Conservation (phyloP, 2,329 filamentous ascomycete genomes). For the Huntiella decipiens region DNA sequence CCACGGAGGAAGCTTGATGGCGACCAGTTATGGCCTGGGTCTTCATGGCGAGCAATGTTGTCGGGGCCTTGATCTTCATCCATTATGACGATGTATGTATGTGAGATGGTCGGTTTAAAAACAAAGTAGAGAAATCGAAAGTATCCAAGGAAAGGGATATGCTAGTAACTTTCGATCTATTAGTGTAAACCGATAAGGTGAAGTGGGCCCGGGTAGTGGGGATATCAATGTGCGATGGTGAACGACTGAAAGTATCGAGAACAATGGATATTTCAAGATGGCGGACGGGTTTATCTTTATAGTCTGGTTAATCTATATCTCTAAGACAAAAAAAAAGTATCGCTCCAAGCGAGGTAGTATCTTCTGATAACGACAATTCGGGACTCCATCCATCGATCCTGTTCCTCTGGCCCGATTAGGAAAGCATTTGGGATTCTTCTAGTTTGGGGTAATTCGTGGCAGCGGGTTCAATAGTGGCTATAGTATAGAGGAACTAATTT, state of each 20-base stretch:
- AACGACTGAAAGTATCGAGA: neutral
- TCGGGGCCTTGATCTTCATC: slow-evolving; percentile 37
- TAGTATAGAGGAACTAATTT: too few relatives aligned
- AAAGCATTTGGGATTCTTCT: too few relatives aligned
- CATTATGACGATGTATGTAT: slow-evolving; percentile 20
- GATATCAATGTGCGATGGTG: neutral
- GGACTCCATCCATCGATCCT: too few relatives aligned
- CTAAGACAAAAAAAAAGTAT: too few relatives aligned
- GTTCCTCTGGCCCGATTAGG: too few relatives aligned
- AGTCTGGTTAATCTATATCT: too few relatives aligned
- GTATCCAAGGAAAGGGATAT: neutral
- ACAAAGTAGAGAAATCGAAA: neutral
- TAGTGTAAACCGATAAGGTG: neutral
- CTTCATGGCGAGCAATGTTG: slow-evolving; percentile 25
- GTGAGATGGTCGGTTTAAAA: neutral
- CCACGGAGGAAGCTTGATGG: slow-evolving; percentile 13
- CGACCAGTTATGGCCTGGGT: slow-evolving; percentile 16
- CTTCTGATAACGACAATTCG: too few relatives aligned
- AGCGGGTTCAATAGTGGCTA: too few relatives aligned
- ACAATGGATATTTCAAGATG: neutral
- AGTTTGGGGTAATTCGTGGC: too few relatives aligned
- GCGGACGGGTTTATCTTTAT: too few relatives aligned
- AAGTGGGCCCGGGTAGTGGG: neutral
- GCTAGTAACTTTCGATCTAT: neutral
- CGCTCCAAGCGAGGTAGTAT: too few relatives aligned